Evolutionary conservation across 345 rosid species (phyloP).

Genomic region (Capsella bursapastoris): DNA sequence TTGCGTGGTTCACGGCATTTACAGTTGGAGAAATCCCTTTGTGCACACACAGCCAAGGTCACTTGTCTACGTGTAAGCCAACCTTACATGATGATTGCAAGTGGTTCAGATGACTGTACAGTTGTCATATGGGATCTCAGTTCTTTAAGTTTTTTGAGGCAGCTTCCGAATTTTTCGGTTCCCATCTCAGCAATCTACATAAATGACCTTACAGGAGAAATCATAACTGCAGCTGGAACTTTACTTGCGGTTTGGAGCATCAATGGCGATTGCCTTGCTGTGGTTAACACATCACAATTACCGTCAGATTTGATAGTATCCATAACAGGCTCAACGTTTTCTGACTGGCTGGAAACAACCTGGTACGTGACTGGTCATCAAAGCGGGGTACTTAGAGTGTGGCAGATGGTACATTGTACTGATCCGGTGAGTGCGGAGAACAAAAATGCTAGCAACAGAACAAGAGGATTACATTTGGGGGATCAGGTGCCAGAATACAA

Average conservation of each 20-base stretch:
- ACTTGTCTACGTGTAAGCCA: conserved; percentile 89
- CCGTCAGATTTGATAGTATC: conserved; percentile 86
- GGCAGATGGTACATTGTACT: conserved; percentile 82
- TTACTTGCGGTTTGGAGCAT: conserved; percentile 92
- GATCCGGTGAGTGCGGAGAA: conserved; percentile 48
- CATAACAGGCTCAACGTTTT: conserved; percentile 69
- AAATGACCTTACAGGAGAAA: conserved; percentile 87
- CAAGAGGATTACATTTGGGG: conserved; percentile 56
- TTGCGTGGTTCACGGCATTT: conserved; percentile 58
- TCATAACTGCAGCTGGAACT: conserved; percentile 85
- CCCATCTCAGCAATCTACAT: conserved; percentile 81
- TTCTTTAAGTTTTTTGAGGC: conserved; percentile 74
- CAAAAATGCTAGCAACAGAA: conserved; percentile 44
- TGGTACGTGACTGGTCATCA: conserved; percentile 97
- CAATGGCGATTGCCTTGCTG: conserved; percentile 92
- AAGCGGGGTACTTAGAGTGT: conserved; percentile 85
- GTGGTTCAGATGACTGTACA: conserved; percentile 92
- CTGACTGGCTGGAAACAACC: conserved; percentile 85
- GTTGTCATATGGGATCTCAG: conserved; percentile 95
- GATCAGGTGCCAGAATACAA: conserved; percentile 68
- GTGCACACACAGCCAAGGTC: conserved; percentile 73
- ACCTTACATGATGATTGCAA: conserved; percentile 89
- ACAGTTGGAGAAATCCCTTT: conserved; percentile 70
- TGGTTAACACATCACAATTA: conserved; percentile 72
- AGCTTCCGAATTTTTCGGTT: conserved; percentile 73